Evolutionary conservation across 768 basidiomycete species (phyloP).

Genomic region (Stropharia rugosoannulata): DNA sequence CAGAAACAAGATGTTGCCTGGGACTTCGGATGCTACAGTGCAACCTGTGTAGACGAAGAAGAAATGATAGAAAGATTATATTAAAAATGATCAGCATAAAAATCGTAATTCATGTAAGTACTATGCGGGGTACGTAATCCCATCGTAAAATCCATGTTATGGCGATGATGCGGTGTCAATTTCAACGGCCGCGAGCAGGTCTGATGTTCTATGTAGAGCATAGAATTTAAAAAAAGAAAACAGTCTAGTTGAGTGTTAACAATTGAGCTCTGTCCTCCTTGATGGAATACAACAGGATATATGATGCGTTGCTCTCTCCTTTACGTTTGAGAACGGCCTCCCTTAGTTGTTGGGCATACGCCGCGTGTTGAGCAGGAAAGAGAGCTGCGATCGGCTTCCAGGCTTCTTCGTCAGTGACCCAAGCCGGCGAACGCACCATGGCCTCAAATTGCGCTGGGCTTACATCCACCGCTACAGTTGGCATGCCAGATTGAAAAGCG

Average conservation of each 20-base stretch:
- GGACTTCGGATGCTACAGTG: too few species aligned
- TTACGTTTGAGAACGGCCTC: constrained; percentile 65
- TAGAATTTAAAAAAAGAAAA: too few species aligned
- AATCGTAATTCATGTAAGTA: too few species aligned
- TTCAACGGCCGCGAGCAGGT: too few species aligned
- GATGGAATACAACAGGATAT: constrained; percentile 63
- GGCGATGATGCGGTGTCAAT: too few species aligned
- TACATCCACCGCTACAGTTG: constrained; percentile 74
- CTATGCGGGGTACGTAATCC: too few species aligned
- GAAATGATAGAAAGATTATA: too few species aligned
- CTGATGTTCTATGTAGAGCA: too few species aligned
- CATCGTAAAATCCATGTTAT: too few species aligned
- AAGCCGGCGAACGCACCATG: constrained; percentile 54
- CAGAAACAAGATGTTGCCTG: too few species aligned
- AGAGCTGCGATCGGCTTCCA: constrained; percentile 60
- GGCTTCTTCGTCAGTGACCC: constrained; percentile 75
- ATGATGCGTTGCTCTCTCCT: constrained; percentile 56
- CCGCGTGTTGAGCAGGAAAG: constrained; percentile 57
- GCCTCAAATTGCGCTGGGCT: constrained; percentile 57
- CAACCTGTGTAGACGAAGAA: too few species aligned
- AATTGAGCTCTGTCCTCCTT: constrained; percentile 71
- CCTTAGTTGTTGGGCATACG: constrained; percentile 67
- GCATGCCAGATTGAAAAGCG: constrained; percentile 58
- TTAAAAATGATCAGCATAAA: too few species aligned
- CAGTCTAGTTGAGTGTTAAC: constrained; percentile 25